Base-by-base conservation (phyloP, 129 eudicot species). In the Ambrosia trifida region DNA sequence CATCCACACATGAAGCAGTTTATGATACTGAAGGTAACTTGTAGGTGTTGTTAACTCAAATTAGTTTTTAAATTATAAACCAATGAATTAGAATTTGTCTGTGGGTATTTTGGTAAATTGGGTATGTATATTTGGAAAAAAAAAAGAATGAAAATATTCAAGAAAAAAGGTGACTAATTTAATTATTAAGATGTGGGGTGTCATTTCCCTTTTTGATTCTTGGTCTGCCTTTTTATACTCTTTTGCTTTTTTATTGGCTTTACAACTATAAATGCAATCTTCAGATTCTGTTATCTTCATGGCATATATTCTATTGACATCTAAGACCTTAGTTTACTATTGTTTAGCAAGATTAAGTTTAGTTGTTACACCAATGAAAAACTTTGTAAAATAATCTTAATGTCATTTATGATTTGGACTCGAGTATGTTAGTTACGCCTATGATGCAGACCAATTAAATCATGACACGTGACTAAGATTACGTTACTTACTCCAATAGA, bases 1-100 rank as follows among this genome's bases (percentile, higher is more conserved):
- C 72, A 92, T 92, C 46, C 89, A 92, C 63, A 85, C 98, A 24
- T 31, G 84, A 81, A 62, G 84, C 83, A 80, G 77, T 71, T 11
- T 67, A 43, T 24, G 81, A 86, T 19, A 46, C 67, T 36, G 70
- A 71, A 80, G 77, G 68, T 65, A 72, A 76, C 67, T 38, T 20
- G 76, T 81, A 76, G 69, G 28, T 70, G 17, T 24, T 69, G 58
- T 58, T 61, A 20, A 59, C 33, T 68, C 44, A 69, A 30, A 14
- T 35, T 59, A 13, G 38, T 43, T 33, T 28, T 24, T 1, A 28
- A 58, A 58, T 44, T 24, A 24, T 17, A 57, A 40, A 30, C 44
- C 53, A 3, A 44, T 56, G 31, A 74, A 51, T 74, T 64, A 64
- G 72, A 74, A 74, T 68, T 58, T 43, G 45, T 76, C 12, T 32